Base-by-base conservation (phyloP, 345 rosid genomes). In the Citrus australasica region DNA sequence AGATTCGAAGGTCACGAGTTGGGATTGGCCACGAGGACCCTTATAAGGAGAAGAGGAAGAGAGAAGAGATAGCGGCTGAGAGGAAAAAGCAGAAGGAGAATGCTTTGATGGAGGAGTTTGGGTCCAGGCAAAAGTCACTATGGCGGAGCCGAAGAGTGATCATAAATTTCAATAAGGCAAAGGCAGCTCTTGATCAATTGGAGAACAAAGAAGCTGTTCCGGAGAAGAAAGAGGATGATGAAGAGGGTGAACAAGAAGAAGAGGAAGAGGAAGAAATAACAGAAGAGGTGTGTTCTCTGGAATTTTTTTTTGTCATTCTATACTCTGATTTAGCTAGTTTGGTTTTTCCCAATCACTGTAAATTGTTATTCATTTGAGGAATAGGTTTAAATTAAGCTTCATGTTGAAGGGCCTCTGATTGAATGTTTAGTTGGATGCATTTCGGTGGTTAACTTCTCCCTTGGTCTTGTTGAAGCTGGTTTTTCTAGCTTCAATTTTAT, bases 1-100 rank as follows among this genome's bases (percentile, higher is more conserved):
- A 92, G 81, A 96, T 96, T 83, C 83, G 95, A 69, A 87, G 99
- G 76, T 89, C 98, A 0, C 86, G 98, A 61, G 95, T 94, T 4
- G 98, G 97, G 79, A 90, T 96, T 63, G 98, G 98, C 64, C 84
- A 89, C 71, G 94, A 90, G 75, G 95, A 96, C 80, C 97, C 95
- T 0, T 83, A 88, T 71, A 92, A 94, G 88, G 97, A 91, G 82
- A 96, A 92, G 89, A 90, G 73, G 83, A 94, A 88, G 75, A 88
- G 83, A 66, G 95, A 89, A 76, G 97, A 87, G 88, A 53, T 88
- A 70, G 94, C 88, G 86, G 84, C 76, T 1, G 90, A 89, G 86
- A 84, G 38, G 51, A 87, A 84, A 40, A 87, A 35, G 87, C 81
- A 85, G 80, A 90, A 85, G 16, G 95, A 86, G 58, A 92, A 88